These are phyloP conservation scores for Rhodosporidiobolus sp. DNA, from an alignment of 768 basidiomycete species.

Conservation along the genomic window DNA sequence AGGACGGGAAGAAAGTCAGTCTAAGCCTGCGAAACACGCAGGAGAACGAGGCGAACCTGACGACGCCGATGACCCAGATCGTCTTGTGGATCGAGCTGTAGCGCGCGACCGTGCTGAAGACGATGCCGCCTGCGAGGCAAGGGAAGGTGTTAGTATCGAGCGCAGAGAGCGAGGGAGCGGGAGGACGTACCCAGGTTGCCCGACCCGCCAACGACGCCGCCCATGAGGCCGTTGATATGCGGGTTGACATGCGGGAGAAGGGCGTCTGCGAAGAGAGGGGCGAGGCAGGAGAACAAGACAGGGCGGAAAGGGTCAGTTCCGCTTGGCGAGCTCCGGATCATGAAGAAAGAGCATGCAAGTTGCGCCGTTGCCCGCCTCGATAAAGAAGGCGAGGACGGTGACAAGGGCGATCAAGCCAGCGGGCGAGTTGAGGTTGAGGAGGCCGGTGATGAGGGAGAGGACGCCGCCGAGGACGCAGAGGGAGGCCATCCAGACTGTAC, in stretches of 20 bases:
- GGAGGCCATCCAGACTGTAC: slow-evolving; percentile 22
- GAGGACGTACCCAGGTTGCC: slow-evolving; percentile 50
- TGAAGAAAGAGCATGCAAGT: slow-evolving; percentile 55
- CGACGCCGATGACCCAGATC: slow-evolving; percentile 19
- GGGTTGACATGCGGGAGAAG: slow-evolving; percentile 58
- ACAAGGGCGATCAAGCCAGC: slow-evolving; percentile 50
- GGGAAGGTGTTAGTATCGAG: background rate
- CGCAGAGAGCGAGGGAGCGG: background rate
- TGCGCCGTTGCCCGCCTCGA: slow-evolving; percentile 56
- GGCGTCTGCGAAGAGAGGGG: too few species aligned
- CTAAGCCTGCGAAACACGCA: background rate
- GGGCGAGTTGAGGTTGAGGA: slow-evolving; percentile 37
- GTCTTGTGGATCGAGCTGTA: slow-evolving; percentile 43
- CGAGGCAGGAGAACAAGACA: background rate
- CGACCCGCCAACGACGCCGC: slow-evolving; percentile 52
- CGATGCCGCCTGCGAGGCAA: slow-evolving; percentile 50
- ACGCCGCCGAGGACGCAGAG: slow-evolving; percentile 36
- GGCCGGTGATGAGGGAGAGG: slow-evolving; percentile 5
- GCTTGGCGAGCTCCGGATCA: too few species aligned
- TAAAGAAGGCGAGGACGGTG: slow-evolving; percentile 50
- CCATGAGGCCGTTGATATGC: slow-evolving; percentile 51
- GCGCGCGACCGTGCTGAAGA: slow-evolving; percentile 56
- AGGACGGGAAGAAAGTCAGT: too few species aligned
- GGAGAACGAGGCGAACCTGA: background rate
- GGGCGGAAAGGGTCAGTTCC: too few species aligned